Conservation (phyloP, 2,329 filamentous ascomycete genomes). For the Orbilia oligospora region DNA sequence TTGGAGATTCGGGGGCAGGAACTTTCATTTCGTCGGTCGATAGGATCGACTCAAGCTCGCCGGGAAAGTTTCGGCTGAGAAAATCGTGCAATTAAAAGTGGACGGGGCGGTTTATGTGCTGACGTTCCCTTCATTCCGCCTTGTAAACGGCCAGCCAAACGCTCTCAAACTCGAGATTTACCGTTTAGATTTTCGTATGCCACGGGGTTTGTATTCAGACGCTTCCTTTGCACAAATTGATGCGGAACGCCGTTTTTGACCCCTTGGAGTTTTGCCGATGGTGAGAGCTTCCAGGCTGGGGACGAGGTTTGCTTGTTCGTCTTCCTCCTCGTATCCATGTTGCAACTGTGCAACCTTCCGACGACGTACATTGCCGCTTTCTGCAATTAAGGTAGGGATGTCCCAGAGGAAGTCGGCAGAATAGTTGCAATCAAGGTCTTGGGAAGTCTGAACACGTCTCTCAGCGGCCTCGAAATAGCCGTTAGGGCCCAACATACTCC, state of each 20-base stretch:
- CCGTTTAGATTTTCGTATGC: slow-evolving; percentile 3
- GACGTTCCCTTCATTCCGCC: background rate
- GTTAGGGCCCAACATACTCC: background rate
- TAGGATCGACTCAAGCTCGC: background rate
- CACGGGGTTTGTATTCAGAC: slow-evolving; percentile 25
- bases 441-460: background rate
- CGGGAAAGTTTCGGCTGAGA: background rate
- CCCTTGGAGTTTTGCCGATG: background rate
- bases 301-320: slow-evolving; percentile 5
- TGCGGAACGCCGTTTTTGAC: background rate
- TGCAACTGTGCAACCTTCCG: background rate
- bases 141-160: slow-evolving; percentile 2
- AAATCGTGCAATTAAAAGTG: background rate
- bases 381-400: background rate
- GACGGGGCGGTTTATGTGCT: background rate
- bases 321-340: background rate
- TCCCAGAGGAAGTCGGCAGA: slow-evolving; percentile 5
- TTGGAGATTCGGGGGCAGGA: background rate
- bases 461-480: slow-evolving; percentile 5
- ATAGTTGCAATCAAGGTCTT: slow-evolving; percentile 14
- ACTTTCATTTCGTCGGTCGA: background rate
- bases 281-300: background rate
- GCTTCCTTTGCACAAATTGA: slow-evolving; percentile 9
- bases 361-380: background rate
- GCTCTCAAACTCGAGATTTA: background rate